phyloP scores from a whole-genome alignment of 441 rosid genomes.

The Cnidoscolus chayamansa region DNA sequence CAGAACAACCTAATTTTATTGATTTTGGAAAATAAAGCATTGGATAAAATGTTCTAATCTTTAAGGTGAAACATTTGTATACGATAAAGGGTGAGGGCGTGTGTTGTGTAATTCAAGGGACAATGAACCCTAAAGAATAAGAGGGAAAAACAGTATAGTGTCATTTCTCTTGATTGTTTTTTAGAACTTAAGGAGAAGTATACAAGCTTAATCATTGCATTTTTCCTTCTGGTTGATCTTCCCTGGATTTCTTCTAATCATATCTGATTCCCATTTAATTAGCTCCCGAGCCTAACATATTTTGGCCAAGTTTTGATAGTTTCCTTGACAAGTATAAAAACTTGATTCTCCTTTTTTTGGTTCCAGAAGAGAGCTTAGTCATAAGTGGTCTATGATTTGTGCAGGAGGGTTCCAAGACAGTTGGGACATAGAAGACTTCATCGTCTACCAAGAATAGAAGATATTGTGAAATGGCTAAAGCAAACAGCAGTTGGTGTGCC shows the following conservation, averaged over 20 bases:
- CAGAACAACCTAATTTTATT: background rate
- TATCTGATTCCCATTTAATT: background rate
- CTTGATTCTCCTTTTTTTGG: background rate
- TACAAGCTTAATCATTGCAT: background rate
- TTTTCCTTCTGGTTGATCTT: background rate
- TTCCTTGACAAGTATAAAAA: background rate
- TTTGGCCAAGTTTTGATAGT: background rate
- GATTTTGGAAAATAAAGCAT: conserved; percentile 7
- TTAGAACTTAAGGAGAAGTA: background rate
- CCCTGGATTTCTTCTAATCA: background rate
- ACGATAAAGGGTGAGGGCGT: background rate
- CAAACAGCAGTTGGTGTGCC: conserved; percentile 11
- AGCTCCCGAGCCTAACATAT: background rate
- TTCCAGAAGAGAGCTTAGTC: background rate
- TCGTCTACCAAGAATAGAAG: conserved; percentile 12
- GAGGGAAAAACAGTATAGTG: background rate
- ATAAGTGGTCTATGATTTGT: background rate
- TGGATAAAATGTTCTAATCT: background rate
- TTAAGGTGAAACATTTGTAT: background rate
- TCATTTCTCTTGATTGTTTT: background rate
- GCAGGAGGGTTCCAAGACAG: conserved; percentile 44
- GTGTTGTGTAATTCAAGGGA: background rate
- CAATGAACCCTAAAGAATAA: background rate
- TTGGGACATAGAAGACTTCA: conserved; percentile 20
- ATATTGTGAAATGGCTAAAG: background rate